Base-by-base conservation (phyloP, 352 stramenopile species). In the Paralagenidium karlingii region DNA sequence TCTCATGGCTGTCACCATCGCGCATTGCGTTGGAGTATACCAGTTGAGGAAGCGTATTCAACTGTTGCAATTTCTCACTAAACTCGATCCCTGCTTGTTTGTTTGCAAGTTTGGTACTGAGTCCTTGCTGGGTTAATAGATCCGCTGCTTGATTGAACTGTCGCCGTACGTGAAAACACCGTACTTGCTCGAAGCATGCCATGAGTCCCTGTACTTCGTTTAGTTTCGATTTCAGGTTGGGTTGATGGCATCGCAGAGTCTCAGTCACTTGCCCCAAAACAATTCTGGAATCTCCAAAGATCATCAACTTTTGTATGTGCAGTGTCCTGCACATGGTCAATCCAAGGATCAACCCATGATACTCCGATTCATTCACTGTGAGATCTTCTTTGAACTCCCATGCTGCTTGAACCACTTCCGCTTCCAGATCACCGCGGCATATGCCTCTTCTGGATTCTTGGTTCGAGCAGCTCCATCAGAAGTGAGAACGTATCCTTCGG, bases 301-400 rank as follows among this genome's bases (percentile, higher is more conserved):
- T 13, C 27, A 31, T 13, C 27, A 31, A 31, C 27, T 9, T 13
- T 13, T 31, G 34, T 10, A 28, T 28, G 3, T 27, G 31, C 10
- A 8, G 5, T 13, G 36, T 5, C 11, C 30, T 29, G 2, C 28
- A 27, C 1, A 45, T 4, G 3, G 28, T 13, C 15, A 45, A 18
- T 3, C 2, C 39, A 10, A 27, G 2, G 27, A 45, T 31, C 27
- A 31, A 31, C 9, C 27, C 27, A 13, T 31, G 27, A 13, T 47
- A 47, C 11, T 47, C 41, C 18, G 16, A 37, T 16, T 47, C 41
- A 11, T 47, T 47, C 8, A 47, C 41, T 1, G 32, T 47, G 2
- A 11, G 16, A 1, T 38, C 27, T 2, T 3, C 5, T 4, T 30
- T 31, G 10, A 22, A 12, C 2, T 18, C 27, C n/a, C 12, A 45